A percentile compares a stretch with the other conserved stretches of the same genome.
Conservation (phyloP, 164 flowering plant species). For the Nelumbo lutea region DNA sequence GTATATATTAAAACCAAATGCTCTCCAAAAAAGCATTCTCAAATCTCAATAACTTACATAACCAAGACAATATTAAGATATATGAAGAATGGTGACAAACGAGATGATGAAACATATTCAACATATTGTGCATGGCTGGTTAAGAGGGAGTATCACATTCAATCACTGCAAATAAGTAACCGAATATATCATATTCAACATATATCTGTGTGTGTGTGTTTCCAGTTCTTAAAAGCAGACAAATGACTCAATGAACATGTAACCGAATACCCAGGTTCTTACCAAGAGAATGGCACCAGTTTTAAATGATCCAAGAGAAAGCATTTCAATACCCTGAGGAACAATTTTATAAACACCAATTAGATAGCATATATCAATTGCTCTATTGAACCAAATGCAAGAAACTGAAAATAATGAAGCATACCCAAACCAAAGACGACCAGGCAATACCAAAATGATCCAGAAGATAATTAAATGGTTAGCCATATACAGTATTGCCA, state of each 20-base stretch:
- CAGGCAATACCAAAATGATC: neutral
- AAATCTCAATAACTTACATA: too few relatives aligned
- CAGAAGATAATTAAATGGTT: neutral
- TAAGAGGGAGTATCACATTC: too few relatives aligned
- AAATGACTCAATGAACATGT: neutral
- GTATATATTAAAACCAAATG: too few relatives aligned
- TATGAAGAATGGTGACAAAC: too few relatives aligned
- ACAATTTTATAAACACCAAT: neutral
- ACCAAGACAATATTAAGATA: too few relatives aligned
- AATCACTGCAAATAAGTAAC: too few relatives aligned
- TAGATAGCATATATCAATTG: neutral
- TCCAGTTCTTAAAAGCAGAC: neutral
- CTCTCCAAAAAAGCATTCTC: too few relatives aligned
- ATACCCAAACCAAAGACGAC: neutral
- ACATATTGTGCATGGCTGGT: too few relatives aligned
- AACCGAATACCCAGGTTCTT: slow-evolving; percentile 16
- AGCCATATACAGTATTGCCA: too few relatives aligned
- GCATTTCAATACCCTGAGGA: slow-evolving; percentile 98
- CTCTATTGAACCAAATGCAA: neutral
- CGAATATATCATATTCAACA: too few relatives aligned
- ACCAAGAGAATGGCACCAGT: slow-evolving; percentile 97
- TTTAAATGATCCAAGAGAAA: slow-evolving; percentile 96
- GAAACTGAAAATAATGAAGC: neutral
- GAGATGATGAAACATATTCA: too few relatives aligned
- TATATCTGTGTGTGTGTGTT: too few relatives aligned